phyloP scores from a whole-genome alignment of 306 rosid species.

The Pterocarpus macrocarpus region DNA sequence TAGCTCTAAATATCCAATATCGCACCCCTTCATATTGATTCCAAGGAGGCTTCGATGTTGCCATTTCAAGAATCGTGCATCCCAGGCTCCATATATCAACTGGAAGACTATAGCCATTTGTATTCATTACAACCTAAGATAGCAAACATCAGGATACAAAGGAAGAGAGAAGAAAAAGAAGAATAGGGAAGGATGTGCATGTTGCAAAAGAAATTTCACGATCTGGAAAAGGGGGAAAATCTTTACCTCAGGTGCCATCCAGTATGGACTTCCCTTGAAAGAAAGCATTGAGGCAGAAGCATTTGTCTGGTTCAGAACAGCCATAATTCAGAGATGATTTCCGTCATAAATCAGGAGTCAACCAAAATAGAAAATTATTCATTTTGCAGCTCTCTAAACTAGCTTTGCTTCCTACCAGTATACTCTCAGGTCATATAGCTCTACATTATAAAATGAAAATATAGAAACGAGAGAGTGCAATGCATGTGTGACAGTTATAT shows the following conservation, averaged over 20 bases:
- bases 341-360: constrained; percentile 25
- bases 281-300: constrained; percentile 86
- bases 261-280: constrained; percentile 99
- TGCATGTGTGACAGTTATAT: neutral
- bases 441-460: constrained; percentile 21
- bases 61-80: constrained; percentile 99
- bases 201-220: neutral
- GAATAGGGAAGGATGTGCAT: neutral
- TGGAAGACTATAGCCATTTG: constrained; percentile 85
- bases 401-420: constrained; percentile 19
- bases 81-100: constrained; percentile 99
- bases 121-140: constrained; percentile 93
- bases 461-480: constrained; percentile 1
- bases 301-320: constrained; percentile 69
- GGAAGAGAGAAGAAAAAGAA: neutral
- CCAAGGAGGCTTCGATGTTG: constrained; percentile 96
- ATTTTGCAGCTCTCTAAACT: constrained; percentile 22
- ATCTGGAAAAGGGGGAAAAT: constrained; percentile 12
- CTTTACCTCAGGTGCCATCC: constrained; percentile 99
- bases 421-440: neutral
- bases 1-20: constrained; percentile 47
- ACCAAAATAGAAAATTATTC: constrained; percentile 20
- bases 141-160: constrained; percentile 35
- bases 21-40: constrained; percentile 98
- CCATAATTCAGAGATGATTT: constrained; percentile 41